Base-by-base conservation (phyloP, 306 rosid genomes). In the Abrus precatorius region DNA sequence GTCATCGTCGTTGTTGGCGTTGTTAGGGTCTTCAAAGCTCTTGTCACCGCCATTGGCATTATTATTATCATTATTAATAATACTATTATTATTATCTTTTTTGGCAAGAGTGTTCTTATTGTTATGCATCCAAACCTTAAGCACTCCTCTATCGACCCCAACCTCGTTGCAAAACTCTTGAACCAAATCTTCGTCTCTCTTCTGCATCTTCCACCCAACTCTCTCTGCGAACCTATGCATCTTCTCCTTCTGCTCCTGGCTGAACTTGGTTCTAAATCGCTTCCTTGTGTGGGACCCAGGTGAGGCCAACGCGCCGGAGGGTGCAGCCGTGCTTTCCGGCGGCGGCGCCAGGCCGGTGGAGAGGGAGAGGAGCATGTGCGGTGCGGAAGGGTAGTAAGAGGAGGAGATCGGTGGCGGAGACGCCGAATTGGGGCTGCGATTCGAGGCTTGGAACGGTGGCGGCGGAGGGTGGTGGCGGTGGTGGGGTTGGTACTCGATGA, bases 381-480 rank as follows among this genome's bases (percentile, higher is more conserved):
- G 99, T 0, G 93, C 99, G 0, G 99, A 95, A 1, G 98, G 99
- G 92, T 90, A 91, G 90, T 91, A 95, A 1, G 99, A 87, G 0
- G 99, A 95, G 1, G 99, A 95, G 90, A 95, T 95, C 90, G 99
- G 99, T 0, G 99, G 98, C 0, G 99, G 99, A 0, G 99, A 95
- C 0, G 99, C 88, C 0, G 98, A 95, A 47, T 80, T 90, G 38
- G 98, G 99, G 84, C 98, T 93, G 0, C 96, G 87, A 61, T 75
- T 6, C 0, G 71, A n/a, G 0, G 65, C 9, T 0, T 41, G 74
- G 1, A 61, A 28, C 6, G 92, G 87, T 3, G 95, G 83, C 1
- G 91, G 87, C 0, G 64, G 92, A 3, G 95, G 84, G 43, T 89
- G 93, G 41, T 92, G 97, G 40, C 98, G 93, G 84, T 89, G 97